Conservation (phyloP, 768 basidiomycete species). For the Termitomyces titanicus region DNA sequence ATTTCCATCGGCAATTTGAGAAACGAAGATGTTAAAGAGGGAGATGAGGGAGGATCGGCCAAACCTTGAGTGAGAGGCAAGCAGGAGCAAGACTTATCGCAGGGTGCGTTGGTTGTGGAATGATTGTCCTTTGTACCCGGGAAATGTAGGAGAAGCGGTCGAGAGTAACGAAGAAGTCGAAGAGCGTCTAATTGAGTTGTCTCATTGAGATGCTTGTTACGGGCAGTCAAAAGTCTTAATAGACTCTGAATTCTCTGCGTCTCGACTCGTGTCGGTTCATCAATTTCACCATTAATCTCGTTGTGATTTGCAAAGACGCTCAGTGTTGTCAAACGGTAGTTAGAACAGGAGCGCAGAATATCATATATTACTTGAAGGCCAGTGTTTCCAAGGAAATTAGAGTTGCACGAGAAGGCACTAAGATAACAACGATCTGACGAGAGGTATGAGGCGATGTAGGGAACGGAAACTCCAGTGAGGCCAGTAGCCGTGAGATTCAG, state of each 20-base stretch:
- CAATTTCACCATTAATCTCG: slow-evolving; percentile 14
- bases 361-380: slow-evolving; percentile 42
- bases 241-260: slow-evolving; percentile 26
- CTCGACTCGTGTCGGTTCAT: not conserved
- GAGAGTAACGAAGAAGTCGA: slow-evolving; percentile 44
- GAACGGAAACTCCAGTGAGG: slow-evolving; percentile 38
- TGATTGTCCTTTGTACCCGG: not conserved
- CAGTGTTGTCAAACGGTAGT: slow-evolving; percentile 44
- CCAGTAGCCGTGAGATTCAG: slow-evolving; percentile 53
- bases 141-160: slow-evolving; percentile 45
- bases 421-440: slow-evolving; percentile 48
- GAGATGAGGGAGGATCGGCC: not conserved
- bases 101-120: not conserved
- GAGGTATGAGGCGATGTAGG: slow-evolving; percentile 45
- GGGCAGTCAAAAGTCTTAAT: slow-evolving; percentile 31
- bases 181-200: slow-evolving; percentile 44
- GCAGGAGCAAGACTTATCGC: slow-evolving; percentile 1
- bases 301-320: slow-evolving; percentile 49
- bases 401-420: slow-evolving; percentile 48
- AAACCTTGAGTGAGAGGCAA: not conserved
- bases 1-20: slow-evolving; percentile 50
- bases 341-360: slow-evolving; percentile 34
- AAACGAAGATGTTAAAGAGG: slow-evolving; percentile 28
- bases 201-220: slow-evolving; percentile 40
- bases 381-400: slow-evolving; percentile 46